Conservation (phyloP, 208 protist species). For the Leishmania major region DNA sequence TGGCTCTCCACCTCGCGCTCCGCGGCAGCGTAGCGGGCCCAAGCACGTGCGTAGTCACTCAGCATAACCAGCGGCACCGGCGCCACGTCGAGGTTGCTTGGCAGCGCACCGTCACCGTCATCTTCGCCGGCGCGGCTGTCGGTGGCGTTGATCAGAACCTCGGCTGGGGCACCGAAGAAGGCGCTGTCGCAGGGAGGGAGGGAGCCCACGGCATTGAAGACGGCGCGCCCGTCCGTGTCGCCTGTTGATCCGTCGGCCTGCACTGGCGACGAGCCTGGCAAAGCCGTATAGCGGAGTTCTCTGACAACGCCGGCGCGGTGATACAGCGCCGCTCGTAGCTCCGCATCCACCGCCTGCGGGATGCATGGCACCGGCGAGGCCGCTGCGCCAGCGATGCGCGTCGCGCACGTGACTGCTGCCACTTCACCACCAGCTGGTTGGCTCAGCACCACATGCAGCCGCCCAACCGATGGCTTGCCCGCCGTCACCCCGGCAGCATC, state of each 20-base stretch:
- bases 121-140: background rate
- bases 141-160: background rate
- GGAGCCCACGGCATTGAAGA: background rate
- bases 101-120: background rate
- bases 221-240: background rate
- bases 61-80: conserved; percentile 1
- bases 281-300: conserved; percentile 8
- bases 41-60: conserved; percentile 29
- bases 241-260: background rate
- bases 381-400: background rate
- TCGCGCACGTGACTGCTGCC: background rate
- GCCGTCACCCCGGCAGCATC: conserved; percentile 10
- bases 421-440: background rate
- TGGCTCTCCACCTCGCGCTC: conserved; percentile 3
- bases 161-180: conserved; percentile 26
- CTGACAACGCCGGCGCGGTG: conserved; percentile 9
- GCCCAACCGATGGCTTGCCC: conserved; percentile 11
- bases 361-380: background rate
- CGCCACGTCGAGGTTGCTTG: background rate
- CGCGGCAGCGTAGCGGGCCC: conserved; percentile 14
- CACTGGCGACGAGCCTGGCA: background rate
- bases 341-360: conserved; percentile 3
- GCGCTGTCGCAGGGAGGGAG: conserved; percentile 27
- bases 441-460: conserved; percentile 8
- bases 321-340: conserved; percentile 9